These are phyloP conservation scores for Spergularia azorica DNA, from an alignment of 179 eudicot genomes.

Conservation along the genomic window DNA sequence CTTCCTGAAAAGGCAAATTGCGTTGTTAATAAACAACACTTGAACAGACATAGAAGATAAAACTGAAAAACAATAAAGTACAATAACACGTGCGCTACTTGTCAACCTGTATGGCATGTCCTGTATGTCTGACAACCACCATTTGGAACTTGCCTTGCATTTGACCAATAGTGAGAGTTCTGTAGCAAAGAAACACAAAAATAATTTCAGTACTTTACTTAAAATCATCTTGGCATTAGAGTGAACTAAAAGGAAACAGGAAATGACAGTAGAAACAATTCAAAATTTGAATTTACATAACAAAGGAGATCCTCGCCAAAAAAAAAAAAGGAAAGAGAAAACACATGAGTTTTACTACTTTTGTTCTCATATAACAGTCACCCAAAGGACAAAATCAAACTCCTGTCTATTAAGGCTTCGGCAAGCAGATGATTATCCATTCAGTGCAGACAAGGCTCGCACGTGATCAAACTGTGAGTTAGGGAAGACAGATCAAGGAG, in stretches of 20 bases:
- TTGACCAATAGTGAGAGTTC: constrained; percentile 96
- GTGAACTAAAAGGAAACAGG: neutral
- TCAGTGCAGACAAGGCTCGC: neutral
- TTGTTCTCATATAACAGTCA: constrained; percentile 3
- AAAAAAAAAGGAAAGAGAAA: no score
- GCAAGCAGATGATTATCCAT: neutral
- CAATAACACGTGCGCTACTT: neutral
- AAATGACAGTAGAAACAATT: neutral
- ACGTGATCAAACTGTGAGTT: neutral
- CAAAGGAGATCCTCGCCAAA: neutral
- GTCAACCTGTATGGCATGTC: constrained; percentile 93
- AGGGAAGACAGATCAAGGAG: neutral
- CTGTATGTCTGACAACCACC: constrained; percentile 92
- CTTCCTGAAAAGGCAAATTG: constrained; percentile 59
- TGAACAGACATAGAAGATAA: neutral
- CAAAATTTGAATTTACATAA: neutral
- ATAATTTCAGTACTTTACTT: no score
- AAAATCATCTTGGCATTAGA: no score
- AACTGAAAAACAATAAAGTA: neutral
- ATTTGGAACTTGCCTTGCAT: constrained; percentile 99
- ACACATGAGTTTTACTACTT: no score
- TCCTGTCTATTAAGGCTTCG: neutral
- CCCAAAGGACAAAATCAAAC: neutral
- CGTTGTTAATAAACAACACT: neutral
- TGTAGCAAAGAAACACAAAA: constrained; percentile 28